Evolutionary conservation across 2,329 filamentous ascomycete genomes (phyloP).

Genomic region (Lasiodiplodia hormozganensis): DNA sequence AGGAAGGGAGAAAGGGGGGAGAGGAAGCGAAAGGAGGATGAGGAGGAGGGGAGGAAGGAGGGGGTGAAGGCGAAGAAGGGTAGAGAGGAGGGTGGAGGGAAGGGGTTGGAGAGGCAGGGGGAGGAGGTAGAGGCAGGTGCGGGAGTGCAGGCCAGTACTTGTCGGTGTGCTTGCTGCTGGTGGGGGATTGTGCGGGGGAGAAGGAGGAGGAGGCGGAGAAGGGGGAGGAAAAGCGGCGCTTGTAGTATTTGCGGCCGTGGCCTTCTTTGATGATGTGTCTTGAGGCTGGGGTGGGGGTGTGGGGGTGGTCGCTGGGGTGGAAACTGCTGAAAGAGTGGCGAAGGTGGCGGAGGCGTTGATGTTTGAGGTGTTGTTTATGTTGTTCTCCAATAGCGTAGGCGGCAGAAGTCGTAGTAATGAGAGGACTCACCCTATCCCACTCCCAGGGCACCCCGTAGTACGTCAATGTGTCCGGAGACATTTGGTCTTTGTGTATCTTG

Average conservation of each 20-base stretch:
- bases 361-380: not conserved
- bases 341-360: not conserved
- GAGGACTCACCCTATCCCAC: conserved; percentile 52
- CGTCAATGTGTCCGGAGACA: conserved; percentile 49
- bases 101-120: too few species aligned
- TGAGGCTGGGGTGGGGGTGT: not conserved
- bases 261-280: not conserved
- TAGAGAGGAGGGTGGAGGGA: not conserved
- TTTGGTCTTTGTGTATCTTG: conserved; percentile 30
- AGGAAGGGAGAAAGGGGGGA: too few species aligned
- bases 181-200: not conserved
- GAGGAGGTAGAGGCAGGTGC: conserved; percentile 4
- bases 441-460: conserved; percentile 59
- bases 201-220: not conserved
- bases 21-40: too few species aligned
- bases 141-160: conserved; percentile 5
- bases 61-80: not conserved
- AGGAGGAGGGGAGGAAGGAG: too few species aligned
- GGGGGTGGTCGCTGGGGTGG: not conserved
- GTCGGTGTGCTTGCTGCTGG: not conserved
- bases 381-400: not conserved
- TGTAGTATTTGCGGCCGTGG: not conserved
- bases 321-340: not conserved
- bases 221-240: not conserved
- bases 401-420: not conserved